These are phyloP conservation scores for Cryptococcus amylolentus DNA, from an alignment of 1,284 basidiomycete species.

Conservation along the genomic window DNA sequence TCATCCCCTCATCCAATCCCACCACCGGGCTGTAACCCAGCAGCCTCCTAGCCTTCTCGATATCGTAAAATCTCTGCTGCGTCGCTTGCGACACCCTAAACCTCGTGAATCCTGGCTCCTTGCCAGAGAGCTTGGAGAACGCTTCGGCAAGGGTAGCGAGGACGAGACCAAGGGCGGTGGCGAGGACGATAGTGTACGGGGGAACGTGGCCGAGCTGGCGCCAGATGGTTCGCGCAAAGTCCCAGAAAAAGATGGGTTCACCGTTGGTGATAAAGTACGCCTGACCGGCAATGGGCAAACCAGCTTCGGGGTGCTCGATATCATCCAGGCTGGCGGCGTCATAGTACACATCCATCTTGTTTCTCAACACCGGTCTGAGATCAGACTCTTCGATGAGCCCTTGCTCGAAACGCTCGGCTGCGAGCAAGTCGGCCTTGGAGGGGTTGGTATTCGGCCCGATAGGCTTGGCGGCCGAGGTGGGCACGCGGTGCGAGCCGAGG, in stretches of 20 bases:
- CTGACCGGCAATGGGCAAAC: conserved; percentile 81
- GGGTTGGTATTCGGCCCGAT: conserved; percentile 70
- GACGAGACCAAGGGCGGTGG: conserved; percentile 63
- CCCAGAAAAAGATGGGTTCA: conserved; percentile 96
- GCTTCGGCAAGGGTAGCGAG: conserved; percentile 71
- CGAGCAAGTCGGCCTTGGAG: conserved; percentile 56
- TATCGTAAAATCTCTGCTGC: conserved; percentile 79
- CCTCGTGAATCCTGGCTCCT: conserved; percentile 83
- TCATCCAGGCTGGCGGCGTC: conserved; percentile 40
- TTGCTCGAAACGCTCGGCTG: conserved; percentile 56
- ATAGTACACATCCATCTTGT: conserved; percentile 56
- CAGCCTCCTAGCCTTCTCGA: conserved; percentile 87
- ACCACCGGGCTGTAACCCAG: conserved; percentile 91
- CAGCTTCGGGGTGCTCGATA: conserved; percentile 32
- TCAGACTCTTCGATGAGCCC: conserved; percentile 47
- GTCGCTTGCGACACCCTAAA: conserved; percentile 74
- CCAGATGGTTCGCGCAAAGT: conserved; percentile 86
- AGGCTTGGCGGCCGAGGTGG: conserved; percentile 72
- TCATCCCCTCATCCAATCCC: conserved; percentile 82
- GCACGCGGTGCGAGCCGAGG: conserved; percentile 61
- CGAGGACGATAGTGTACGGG: conserved; percentile 59
- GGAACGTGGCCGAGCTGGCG: conserved; percentile 64
- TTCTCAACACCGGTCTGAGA: conserved; percentile 61
- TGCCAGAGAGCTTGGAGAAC: conserved; percentile 70
- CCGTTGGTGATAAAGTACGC: conserved; percentile 98